phyloP scores from a whole-genome alignment of 169 alveolate species.

The Plasmodium malariae region DNA sequence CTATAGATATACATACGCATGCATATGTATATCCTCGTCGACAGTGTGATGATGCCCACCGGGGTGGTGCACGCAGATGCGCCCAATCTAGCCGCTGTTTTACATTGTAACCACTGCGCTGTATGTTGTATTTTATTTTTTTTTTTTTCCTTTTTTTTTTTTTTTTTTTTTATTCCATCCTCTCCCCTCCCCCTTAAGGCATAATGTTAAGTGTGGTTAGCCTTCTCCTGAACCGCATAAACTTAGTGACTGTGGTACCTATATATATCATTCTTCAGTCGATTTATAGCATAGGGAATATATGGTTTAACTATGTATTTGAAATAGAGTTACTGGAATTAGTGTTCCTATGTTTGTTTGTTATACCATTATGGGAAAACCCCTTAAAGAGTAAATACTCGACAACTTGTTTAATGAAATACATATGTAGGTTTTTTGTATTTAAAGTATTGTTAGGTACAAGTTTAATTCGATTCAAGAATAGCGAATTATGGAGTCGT shows the following conservation, averaged over 20 bases:
- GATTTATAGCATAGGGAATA: constrained; percentile 52
- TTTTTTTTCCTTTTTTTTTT: background rate
- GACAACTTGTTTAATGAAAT: constrained; percentile 10
- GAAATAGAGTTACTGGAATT: constrained; percentile 49
- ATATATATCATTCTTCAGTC: constrained; percentile 30
- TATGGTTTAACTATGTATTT: constrained; percentile 40
- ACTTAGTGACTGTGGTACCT: constrained; percentile 6
- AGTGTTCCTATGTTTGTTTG: constrained; percentile 11
- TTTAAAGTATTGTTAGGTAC: constrained; percentile 59
- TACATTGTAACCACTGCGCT: no score
- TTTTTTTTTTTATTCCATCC: background rate
- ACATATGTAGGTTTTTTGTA: constrained; percentile 33
- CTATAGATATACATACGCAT: no score
- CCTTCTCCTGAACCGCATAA: constrained; percentile 1
- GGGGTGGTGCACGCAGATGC: no score
- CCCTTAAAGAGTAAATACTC: constrained; percentile 16
- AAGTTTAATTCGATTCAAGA: constrained; percentile 32
- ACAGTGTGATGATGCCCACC: no score
- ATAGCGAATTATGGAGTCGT: constrained; percentile 43
- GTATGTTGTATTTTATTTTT: no score
- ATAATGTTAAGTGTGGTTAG: background rate
- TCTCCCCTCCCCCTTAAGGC: background rate
- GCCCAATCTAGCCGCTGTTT: no score
- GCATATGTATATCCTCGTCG: background rate
- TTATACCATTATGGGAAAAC: constrained; percentile 27